phyloP scores from a whole-genome alignment of 2,329 filamentous ascomycete species.

The Colletotrichum sp. region DNA sequence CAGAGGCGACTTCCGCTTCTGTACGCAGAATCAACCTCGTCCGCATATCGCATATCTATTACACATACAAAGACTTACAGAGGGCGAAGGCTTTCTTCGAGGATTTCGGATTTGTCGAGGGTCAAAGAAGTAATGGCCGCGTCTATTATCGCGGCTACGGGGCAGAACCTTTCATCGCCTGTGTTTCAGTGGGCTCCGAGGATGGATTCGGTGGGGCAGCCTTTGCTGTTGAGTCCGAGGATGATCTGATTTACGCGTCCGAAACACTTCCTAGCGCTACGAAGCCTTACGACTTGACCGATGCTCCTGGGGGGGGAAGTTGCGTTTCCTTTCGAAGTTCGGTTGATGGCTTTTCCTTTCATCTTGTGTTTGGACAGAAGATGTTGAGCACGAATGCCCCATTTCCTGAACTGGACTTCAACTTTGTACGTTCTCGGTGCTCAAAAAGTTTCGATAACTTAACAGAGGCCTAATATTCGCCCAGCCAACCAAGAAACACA shows the following conservation, averaged over 20 bases:
- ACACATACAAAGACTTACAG: conserved; percentile 50
- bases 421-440: conserved; percentile 40
- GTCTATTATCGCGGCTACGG: conserved; percentile 69
- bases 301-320: conserved; percentile 59
- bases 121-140: conserved; percentile 40
- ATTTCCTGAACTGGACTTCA: conserved; percentile 46
- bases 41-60: conserved; percentile 50
- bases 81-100: conserved; percentile 45
- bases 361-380: conserved; percentile 61
- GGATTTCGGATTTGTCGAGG: conserved; percentile 53
- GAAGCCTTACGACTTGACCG: conserved; percentile 49
- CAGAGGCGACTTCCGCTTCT: background rate
- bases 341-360: conserved; percentile 61
- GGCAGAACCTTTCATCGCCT: conserved; percentile 63
- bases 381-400: conserved; percentile 37
- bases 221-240: conserved; percentile 61
- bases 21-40: conserved; percentile 36
- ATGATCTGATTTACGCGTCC: conserved; percentile 58
- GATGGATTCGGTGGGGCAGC: conserved; percentile 61
- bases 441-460: too few species aligned
- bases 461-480: too few species aligned
- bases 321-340: conserved; percentile 57
- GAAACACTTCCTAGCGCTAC: conserved; percentile 51
- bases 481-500: conserved; percentile 46
- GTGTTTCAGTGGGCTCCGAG: conserved; percentile 50